These are phyloP conservation scores for Uronychia binucleata DNA, from an alignment of 73 alveolate genomes.

Conservation along the genomic window DNA sequence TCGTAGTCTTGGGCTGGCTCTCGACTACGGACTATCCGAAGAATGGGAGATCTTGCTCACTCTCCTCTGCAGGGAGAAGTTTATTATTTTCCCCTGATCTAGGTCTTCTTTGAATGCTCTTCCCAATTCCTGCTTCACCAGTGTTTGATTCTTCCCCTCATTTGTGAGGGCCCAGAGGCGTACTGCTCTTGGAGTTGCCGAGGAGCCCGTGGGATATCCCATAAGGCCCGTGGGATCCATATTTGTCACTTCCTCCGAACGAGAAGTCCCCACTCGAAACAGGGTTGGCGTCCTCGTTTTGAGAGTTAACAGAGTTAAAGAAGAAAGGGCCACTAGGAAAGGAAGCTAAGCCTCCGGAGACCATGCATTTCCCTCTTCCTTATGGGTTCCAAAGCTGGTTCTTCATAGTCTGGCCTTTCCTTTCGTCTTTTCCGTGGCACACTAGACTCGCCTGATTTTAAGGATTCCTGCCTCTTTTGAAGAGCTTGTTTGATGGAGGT, in stretches of 20 bases:
- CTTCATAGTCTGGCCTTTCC: not conserved
- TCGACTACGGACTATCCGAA: not conserved
- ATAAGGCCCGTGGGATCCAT: no score
- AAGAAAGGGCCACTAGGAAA: not conserved
- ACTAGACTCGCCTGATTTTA: no score
- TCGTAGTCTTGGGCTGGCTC: not conserved
- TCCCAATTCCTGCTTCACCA: not conserved
- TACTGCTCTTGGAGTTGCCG: no score
- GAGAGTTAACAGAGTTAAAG: not conserved
- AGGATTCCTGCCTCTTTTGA: no score
- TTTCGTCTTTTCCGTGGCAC: not conserved
- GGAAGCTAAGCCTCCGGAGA: no score
- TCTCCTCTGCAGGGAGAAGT: not conserved
- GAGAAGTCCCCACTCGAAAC: not conserved
- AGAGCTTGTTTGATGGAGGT: no score
- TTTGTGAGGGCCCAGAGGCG: not conserved
- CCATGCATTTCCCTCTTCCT: no score
- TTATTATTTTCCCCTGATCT: not conserved
- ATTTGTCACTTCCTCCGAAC: not conserved
- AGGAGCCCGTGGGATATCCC: no score
- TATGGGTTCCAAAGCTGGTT: not conserved
- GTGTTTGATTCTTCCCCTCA: not conserved
- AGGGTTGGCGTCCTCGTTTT: not conserved
- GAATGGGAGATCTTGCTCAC: not conserved
- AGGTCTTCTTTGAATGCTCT: not conserved